Base-by-base conservation (phyloP, 2,329 filamentous ascomycete species). In the Diatrype stigma region DNA sequence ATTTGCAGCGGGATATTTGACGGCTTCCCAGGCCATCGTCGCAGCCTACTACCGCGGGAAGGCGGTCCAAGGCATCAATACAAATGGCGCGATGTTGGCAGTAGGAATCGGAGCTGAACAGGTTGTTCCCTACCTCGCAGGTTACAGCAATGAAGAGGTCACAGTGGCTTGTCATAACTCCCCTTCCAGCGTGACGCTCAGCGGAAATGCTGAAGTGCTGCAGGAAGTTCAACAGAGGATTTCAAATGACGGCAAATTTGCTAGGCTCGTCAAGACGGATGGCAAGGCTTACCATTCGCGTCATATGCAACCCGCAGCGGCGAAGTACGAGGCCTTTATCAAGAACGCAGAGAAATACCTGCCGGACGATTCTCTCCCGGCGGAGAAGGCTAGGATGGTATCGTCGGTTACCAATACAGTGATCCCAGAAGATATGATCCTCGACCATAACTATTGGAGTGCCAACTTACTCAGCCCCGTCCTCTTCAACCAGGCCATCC, bases 261-360 rank as follows among this genome's bases (percentile, higher is more conserved):
- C 17, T 17, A 37, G 54, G 1, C 6, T 50, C 1, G 11, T 56
- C 12, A 45, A 45, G n/a, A 53, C 51, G 0, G 54, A 49, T 10
- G 45, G 38, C 8, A 54, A 50, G 16, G 54, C 54, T 1, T 56
- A 56, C 30, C 54, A 56, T 23, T 56, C 51, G 3, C 51, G 52
- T 17, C 49, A 54, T 16, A 56, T 56, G 51, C 19, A n/a, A n/a
- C n/a, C n/a, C n/a, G n/a, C n/a, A n/a, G n/a, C n/a, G n/a, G n/a
- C n/a, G n/a, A n/a, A n/a, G n/a, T n/a, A n/a, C n/a, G n/a, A n/a
- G n/a, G n/a, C n/a, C n/a, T n/a, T n/a, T n/a, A n/a, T n/a, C n/a
- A n/a, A n/a, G n/a, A n/a, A n/a, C n/a, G n/a, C n/a, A n/a, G n/a
- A n/a, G n/a, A n/a, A n/a, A n/a, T n/a, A n/a, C n/a, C n/a, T n/a